A percentile compares a stretch with the other conserved stretches of the same genome.
phyloP scores from a whole-genome alignment of 2,329 filamentous ascomycete genomes.

The Bertia moriformis region DNA sequence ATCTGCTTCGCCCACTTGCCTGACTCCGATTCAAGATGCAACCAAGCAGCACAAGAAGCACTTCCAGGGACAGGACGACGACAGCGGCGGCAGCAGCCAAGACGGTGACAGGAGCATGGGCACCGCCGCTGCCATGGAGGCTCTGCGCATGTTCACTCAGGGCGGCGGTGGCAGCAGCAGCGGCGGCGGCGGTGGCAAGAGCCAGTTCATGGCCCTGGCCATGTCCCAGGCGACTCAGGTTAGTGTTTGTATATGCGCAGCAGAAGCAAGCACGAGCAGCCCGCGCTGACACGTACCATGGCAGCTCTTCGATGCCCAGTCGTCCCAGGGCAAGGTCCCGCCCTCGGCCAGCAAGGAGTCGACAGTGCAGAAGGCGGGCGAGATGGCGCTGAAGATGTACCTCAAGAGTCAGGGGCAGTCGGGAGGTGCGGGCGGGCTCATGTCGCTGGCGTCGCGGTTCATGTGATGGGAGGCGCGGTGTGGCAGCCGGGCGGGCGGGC shows the following conservation, averaged over 20 bases:
- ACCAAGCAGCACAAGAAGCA: constrained; percentile 63
- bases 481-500: too few species aligned
- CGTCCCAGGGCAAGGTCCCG: constrained; percentile 33
- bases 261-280: not conserved
- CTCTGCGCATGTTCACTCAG: constrained; percentile 63
- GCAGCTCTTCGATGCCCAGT: constrained; percentile 45
- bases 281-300: too few species aligned
- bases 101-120: constrained; percentile 42
- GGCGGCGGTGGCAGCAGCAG: too few species aligned
- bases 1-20: not conserved
- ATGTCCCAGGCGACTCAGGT: constrained; percentile 79
- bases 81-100: constrained; percentile 26
- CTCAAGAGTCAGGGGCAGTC: constrained; percentile 57
- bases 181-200: constrained; percentile 44
- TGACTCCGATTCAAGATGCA: constrained; percentile 31
- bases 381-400: constrained; percentile 85
- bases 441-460: constrained; percentile 49
- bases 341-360: constrained; percentile 63
- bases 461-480: too few species aligned
- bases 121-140: constrained; percentile 65
- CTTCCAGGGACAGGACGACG: constrained; percentile 36
- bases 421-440: constrained; percentile 27
- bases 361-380: constrained; percentile 62
- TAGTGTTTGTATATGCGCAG: constrained; percentile 7
- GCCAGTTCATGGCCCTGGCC: constrained; percentile 68